Conservation (phyloP, 345 rosid genomes). For the Populus davidiana region DNA sequence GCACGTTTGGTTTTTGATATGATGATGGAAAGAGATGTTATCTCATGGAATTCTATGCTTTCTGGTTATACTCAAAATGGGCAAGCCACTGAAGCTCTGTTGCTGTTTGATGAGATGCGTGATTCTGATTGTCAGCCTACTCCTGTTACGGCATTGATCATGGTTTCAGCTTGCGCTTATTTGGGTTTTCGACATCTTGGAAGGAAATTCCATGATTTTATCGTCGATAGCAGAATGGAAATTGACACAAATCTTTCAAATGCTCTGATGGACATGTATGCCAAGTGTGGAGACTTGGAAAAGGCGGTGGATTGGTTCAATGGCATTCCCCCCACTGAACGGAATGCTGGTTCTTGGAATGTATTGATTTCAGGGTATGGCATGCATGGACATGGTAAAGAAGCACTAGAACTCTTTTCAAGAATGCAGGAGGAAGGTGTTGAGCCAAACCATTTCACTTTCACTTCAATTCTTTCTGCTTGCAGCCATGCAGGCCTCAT, state of each 20-base stretch:
- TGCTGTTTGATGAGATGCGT: slow-evolving; percentile 46
- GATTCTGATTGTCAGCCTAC: slow-evolving; percentile 28
- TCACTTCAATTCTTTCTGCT: slow-evolving; percentile 53
- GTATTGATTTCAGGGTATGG: slow-evolving; percentile 55
- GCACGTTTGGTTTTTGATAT: slow-evolving; percentile 46
- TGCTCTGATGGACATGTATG: slow-evolving; percentile 56
- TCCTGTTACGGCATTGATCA: slow-evolving; percentile 48
- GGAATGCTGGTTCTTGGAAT: slow-evolving; percentile 45
- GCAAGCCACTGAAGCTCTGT: slow-evolving; percentile 47
- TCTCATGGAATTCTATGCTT: slow-evolving; percentile 62
- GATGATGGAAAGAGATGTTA: slow-evolving; percentile 41
- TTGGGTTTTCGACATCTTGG: slow-evolving; percentile 43
- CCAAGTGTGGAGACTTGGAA: slow-evolving; percentile 55
- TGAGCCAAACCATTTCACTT: slow-evolving; percentile 50
- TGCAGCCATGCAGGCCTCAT: slow-evolving; percentile 61
- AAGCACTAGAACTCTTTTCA: slow-evolving; percentile 43
- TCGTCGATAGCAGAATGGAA: slow-evolving; percentile 25
- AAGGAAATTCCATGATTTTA: slow-evolving; percentile 36
- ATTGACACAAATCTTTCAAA: slow-evolving; percentile 36
- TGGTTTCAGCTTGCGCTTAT: slow-evolving; percentile 55
- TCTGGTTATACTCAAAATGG: slow-evolving; percentile 53
- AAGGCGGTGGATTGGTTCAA: slow-evolving; percentile 43
- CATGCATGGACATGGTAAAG: slow-evolving; percentile 44
- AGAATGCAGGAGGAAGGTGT: slow-evolving; percentile 44
- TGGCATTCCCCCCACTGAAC: slow-evolving; percentile 26